phyloP scores from a whole-genome alignment of 768 basidiomycete genomes.

The Mycena polygramma region DNA sequence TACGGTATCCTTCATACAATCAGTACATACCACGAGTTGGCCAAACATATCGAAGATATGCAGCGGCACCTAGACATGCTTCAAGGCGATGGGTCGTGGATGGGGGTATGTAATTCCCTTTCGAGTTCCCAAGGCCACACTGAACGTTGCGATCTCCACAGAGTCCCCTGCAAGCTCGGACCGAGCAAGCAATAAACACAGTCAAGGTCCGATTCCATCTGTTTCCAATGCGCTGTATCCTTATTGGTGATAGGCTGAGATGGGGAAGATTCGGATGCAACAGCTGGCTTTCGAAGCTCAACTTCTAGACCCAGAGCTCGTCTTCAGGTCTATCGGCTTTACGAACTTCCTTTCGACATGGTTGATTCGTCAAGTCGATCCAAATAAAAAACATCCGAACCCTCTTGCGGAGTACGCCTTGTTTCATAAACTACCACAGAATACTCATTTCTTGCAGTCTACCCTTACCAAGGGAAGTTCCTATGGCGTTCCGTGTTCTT shows the following conservation, averaged over 20 bases:
- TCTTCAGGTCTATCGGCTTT: slow-evolving; percentile 84
- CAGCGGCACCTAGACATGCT: slow-evolving; percentile 82
- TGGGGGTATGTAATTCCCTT: slow-evolving; percentile 67
- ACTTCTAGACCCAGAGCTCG: slow-evolving; percentile 87
- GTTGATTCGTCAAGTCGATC: slow-evolving; percentile 93
- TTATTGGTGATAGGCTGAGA: slow-evolving; percentile 64
- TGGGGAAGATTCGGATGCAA: slow-evolving; percentile 76
- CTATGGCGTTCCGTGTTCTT: slow-evolving; percentile 85
- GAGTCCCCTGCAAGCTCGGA: slow-evolving; percentile 81
- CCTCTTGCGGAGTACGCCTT: slow-evolving; percentile 72
- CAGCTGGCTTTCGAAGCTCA: slow-evolving; percentile 89
- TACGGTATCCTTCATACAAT: slow-evolving; percentile 89
- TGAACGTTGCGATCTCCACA: slow-evolving; percentile 43
- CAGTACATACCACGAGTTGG: slow-evolving; percentile 77
- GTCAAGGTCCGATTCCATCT: slow-evolving; percentile 68
- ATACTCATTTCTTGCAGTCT: slow-evolving; percentile 63
- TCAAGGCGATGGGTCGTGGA: slow-evolving; percentile 85
- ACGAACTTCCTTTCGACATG: slow-evolving; percentile 93
- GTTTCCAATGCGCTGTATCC: background rate
- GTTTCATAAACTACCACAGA: no score
- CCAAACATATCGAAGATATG: slow-evolving; percentile 82
- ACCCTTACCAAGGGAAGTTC: slow-evolving; percentile 88
- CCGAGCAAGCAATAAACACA: slow-evolving; percentile 81
- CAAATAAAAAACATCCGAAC: slow-evolving; percentile 80
- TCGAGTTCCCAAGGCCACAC: background rate